Evolutionary conservation across 2,329 filamentous ascomycete species (phyloP).

Genomic region (Lecanicillium sp.): DNA sequence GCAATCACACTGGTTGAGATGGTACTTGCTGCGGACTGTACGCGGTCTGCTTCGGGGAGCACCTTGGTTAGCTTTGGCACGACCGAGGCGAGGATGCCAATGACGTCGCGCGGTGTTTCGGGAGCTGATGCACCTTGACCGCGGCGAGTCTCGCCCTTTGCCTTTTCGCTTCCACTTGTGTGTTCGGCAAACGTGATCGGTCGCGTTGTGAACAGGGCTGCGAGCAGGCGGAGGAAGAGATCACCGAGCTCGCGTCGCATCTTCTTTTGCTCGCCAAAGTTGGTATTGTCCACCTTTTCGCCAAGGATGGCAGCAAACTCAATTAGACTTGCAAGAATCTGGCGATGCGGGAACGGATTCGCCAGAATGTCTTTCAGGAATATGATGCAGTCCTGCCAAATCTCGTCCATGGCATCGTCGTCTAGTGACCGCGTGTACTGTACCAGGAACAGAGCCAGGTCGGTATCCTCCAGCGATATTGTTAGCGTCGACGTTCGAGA

Average conservation of each 20-base stretch:
- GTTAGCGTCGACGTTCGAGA: constrained; percentile 81
- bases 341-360: constrained; percentile 91
- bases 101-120: constrained; percentile 62
- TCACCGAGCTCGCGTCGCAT: constrained; percentile 90
- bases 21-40: constrained; percentile 65
- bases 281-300: constrained; percentile 95
- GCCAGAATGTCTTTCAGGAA: constrained; percentile 84
- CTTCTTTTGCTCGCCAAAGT: constrained; percentile 86
- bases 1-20: constrained; percentile 79
- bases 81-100: constrained; percentile 69
- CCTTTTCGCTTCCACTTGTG: constrained; percentile 31
- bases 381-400: constrained; percentile 88
- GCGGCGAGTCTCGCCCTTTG: constrained; percentile 26
- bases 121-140: constrained; percentile 25
- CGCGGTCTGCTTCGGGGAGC: constrained; percentile 76
- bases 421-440: constrained; percentile 86
- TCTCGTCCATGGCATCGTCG: constrained; percentile 96
- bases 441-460: constrained; percentile 81
- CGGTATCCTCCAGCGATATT: constrained; percentile 71
- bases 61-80: constrained; percentile 76
- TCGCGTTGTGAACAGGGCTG: constrained; percentile 88
- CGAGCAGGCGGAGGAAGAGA: constrained; percentile 76
- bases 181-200: constrained; percentile 63
- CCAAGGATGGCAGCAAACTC: constrained; percentile 86
- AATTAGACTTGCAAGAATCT: constrained; percentile 76